Evolutionary conservation across 345 rosid genomes (phyloP).

Genomic region (Litchi chinensis): DNA sequence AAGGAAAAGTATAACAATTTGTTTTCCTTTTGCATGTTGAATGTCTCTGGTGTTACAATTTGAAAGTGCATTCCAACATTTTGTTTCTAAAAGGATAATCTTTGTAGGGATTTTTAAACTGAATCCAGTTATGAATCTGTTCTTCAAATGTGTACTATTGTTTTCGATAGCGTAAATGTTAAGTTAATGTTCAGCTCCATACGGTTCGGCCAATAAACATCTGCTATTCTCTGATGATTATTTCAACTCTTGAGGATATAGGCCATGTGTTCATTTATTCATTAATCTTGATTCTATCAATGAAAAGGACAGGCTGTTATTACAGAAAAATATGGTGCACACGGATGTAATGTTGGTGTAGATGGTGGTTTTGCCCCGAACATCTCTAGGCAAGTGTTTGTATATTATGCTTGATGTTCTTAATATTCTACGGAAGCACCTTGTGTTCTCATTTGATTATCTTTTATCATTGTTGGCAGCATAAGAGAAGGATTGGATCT

Average conservation of each 20-base stretch:
- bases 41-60: not conserved
- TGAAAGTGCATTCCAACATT: not conserved
- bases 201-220: slow-evolving; percentile 3
- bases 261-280: slow-evolving; percentile 23
- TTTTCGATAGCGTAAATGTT: slow-evolving; percentile 1
- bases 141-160: not conserved
- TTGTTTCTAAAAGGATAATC: not conserved
- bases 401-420: slow-evolving; percentile 25
- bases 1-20: not conserved
- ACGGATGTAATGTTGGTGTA: slow-evolving; percentile 87
- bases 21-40: not conserved
- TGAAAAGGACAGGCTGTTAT: slow-evolving; percentile 78
- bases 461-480: slow-evolving; percentile 47
- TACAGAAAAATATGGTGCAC: slow-evolving; percentile 70
- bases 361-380: slow-evolving; percentile 97
- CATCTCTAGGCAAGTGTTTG: slow-evolving; percentile 65
- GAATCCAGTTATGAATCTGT: not conserved
- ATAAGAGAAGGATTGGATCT: slow-evolving; percentile 88
- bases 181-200: not conserved
- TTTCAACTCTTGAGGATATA: slow-evolving; percentile 14
- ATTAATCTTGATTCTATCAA: slow-evolving; percentile 36
- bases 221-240: not conserved
- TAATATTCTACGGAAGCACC: slow-evolving; percentile 8
- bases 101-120: not conserved
- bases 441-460: slow-evolving; percentile 16